Base-by-base conservation (phyloP, 495 filamentous ascomycete species). In the Penicillium roqueforti region DNA sequence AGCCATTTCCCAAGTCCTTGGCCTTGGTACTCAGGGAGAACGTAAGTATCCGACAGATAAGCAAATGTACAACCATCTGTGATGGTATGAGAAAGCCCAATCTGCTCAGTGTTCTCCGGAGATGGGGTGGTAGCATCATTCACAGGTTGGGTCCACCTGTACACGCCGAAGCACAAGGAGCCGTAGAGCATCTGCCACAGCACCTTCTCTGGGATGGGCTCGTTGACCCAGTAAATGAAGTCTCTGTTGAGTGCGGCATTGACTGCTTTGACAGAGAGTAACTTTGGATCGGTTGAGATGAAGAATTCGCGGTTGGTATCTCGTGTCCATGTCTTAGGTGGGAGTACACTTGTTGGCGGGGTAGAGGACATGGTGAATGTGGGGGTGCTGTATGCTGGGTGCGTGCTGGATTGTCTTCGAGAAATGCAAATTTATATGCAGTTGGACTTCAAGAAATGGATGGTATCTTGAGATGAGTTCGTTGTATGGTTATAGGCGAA, bases 11-110 rank as follows among this genome's bases (percentile, higher is more conserved):
- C 85, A 4, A 90, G 71, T 4, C 86, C 85, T 47, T 76, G 67
- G 1, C 79, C 74, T 52, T 86, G 81, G 47, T 83, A 74, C 47
- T 78, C 71, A 0, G 71, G 62, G 1, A 83, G 54, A n/a, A 90
- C 70, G 60, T 84, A 90, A n/a, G 87, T 83, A 55, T 89, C 87
- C 13, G 87, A 84, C 20, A 89, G 69, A 60, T 87, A 89, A n/a
- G 74, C 84, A 55, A 85, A 80, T 0, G 84, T 83, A n/a, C 79
- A 74, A 38, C 81, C 68, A 61, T 89, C 86, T 0, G 85, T 89
- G 23, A 88, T 65, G 14, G 87, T 59, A 10, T 86, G 78, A n/a
- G 78, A 83, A 11, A 88, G 68, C 6, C 85, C 86, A 29, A 88
- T 71, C 26, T 76, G 74, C 39, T 70, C 60, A 28, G 56, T 60